Evolutionary conservation across 768 basidiomycete genomes (phyloP).

Genomic region (Tephrocybe sp.): DNA sequence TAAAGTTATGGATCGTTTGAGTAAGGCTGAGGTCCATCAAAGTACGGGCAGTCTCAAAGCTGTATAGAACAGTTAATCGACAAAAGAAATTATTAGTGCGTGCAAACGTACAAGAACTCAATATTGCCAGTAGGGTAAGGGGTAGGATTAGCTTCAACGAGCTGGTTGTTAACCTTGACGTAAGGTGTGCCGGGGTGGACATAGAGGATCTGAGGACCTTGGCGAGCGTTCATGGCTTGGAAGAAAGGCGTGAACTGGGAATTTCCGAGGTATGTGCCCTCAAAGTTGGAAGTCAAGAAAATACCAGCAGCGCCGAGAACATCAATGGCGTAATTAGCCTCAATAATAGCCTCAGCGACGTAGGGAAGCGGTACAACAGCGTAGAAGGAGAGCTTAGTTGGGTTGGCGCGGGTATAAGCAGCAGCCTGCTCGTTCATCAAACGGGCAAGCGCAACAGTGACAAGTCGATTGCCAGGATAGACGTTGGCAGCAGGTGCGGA

Average conservation of each 20-base stretch:
- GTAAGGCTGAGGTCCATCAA: constrained; percentile 28
- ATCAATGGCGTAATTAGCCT: constrained; percentile 29
- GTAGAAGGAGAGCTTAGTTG: constrained; percentile 28
- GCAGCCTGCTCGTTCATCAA: constrained; percentile 34
- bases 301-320: constrained; percentile 32
- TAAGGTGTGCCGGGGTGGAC: constrained; percentile 31
- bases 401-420: constrained; percentile 27
- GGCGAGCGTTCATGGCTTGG: constrained; percentile 25
- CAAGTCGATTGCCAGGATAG: constrained; percentile 21
- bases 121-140: constrained; percentile 29
- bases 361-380: constrained; percentile 34
- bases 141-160: constrained; percentile 32
- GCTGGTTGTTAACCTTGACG: constrained; percentile 20
- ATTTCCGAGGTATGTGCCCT: constrained; percentile 32
- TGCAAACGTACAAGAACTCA: constrained; percentile 29
- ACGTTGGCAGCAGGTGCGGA: constrained; percentile 32
- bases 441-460: constrained; percentile 32
- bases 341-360: constrained; percentile 27
- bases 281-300: constrained; percentile 29
- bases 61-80: background rate
- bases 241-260: constrained; percentile 27
- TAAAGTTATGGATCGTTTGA: constrained; percentile 28
- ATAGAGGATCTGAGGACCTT: constrained; percentile 26
- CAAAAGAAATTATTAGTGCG: background rate
- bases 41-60: constrained; percentile 30